Base-by-base conservation (phyloP, 2,329 filamentous ascomycete genomes). In the Diaporthe nobilis region DNA sequence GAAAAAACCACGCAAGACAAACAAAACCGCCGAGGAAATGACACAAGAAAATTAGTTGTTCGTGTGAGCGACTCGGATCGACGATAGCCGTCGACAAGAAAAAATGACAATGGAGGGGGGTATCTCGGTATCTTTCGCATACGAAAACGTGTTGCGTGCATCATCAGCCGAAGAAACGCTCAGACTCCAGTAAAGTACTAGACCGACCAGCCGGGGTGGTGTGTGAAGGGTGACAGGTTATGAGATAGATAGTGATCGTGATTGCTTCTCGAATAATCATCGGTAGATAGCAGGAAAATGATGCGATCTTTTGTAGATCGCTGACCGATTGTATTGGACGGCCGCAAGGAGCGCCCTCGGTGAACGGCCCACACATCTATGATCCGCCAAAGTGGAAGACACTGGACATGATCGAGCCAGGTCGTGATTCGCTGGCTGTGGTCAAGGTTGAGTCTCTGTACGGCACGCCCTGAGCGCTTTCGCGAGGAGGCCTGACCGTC, bases 101-200 rank as follows among this genome's bases (percentile, higher is more conserved):
- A 65, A 65, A 70, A 51, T 39, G 68, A 53, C 55, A 73, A 73
- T 47, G 42, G 58, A 49, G 61, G 73, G 65, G 75, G 75, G 75
- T 77, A 77, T 77, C 75, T 77, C 75, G 75, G 73, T 77, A 77
- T 77, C 73, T 77, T 70, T 77, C 75, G 75, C 75, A 75, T 77
- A 77, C 75, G 73, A 73, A 70, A 77, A 75, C 61, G 61, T 75
- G 72, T 49, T 77, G 73, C 73, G 67, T 75, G 68, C 70, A 75
- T 77, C 75, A 77, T 77, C 75, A 75, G 67, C 75, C 73, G 70
- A 73, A 73, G 55, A 76, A 73, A 77, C 68, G 73, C 72, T 72
- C 68, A 68, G 65, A 75, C 72, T 61, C 72, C 74, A 73, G 71
- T 73, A 73, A 63, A 55, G 47, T 70, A 75, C 68, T 58, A 77